Base-by-base conservation (phyloP, 2,329 filamentous ascomycete species). In the Keithomyces neogunnii region DNA sequence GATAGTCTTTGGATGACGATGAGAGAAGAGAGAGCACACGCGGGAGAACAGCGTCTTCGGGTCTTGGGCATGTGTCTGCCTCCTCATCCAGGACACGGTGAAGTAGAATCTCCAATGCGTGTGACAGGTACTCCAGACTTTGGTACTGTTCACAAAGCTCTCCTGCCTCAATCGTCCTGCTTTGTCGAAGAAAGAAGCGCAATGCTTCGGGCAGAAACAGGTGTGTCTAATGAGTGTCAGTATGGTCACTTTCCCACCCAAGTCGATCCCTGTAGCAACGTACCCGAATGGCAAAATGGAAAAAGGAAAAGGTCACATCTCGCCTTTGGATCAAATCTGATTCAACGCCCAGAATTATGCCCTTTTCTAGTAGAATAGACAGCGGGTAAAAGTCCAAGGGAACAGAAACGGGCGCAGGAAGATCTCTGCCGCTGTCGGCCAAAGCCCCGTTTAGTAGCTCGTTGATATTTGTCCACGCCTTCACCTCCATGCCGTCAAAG, bases 31-130 rank as follows among this genome's bases (percentile, higher is more conserved):
- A 84, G 28, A 84, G 65, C 2, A 85, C 81, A 3, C 84, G 69
- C 61, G 82, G 78, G 61, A 91, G 63, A 57, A 87, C 69, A 60
- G 85, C 74, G 65, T 82, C 75, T 56, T 84, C 82, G 1, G 82
- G 81, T 11, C 74, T 70, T 1, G 82, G 82, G 4, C 76, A 74
- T 1, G 79, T 74, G 54, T 97, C 93, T 2, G 95, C 92, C 66
- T 96, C 93, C 57, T 96, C 89, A 61, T 99, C 93, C 1, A 99
- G 76, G 4, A 97, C 90, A 57, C 93, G 86, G 64, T 99, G 93
- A 10, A 99, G 76, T 26, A 99, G 76, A 43, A 99, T 82, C 66
- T 99, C 93, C 31, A 99, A 77, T 0, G 88, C 92, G 63, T 99
- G 93, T 0, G 91, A 80, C 63, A 97, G 96, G 65, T 99, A 99